Evolutionary conservation across 768 basidiomycete species (phyloP), one percentile per base, ranked within the genome.

Genomic region (Clavulina sp.): DNA sequence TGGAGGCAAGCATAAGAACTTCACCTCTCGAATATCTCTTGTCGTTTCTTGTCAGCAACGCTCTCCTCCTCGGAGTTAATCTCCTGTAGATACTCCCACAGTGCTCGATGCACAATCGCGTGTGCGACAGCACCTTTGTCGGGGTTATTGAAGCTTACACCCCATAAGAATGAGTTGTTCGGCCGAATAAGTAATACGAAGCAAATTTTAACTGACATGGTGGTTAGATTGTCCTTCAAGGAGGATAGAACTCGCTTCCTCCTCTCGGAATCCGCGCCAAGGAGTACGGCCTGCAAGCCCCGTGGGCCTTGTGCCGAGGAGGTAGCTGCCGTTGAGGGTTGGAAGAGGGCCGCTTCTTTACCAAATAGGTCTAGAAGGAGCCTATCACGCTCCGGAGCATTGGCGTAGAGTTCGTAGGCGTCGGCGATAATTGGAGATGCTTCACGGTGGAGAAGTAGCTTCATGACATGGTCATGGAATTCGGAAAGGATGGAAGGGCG

Each of bases 341-440:
- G 65, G 64, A 93, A 88, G 29, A 96, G 65, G 2, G 73, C 69
- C 0, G 79, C 80, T 63, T 96, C 91, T 62, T 84, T 85, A 13
- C 91, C 91, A 57, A 89, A 96, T 56, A 95, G 88, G 54, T 89
- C 86, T 18, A 81, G 76, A 4, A 93, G 68, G 4, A 96, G 70
- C 21, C 87, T 68, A 0, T 80, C 74, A 19, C 86, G 76, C 59
- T 93, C 88, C 57, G 84, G 84, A 1, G 85, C 78, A 48, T 88
- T 87, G 4, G 81, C 74, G 60, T 88, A 84, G 0, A 92, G 73
- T 61, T 92, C 89, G 60, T 83, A 96, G 0, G 87, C 75, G 59
- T 93, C 89, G 1, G 88, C 83, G 7, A 96, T 70, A 5, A 88
- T 81, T 2, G 76, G 71, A 1, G 85, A 77, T 0, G 91, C 87